These are phyloP conservation scores for Trichoderma citrinoviride DNA, from an alignment of 2,329 filamentous ascomycete genomes.

Conservation along the genomic window DNA sequence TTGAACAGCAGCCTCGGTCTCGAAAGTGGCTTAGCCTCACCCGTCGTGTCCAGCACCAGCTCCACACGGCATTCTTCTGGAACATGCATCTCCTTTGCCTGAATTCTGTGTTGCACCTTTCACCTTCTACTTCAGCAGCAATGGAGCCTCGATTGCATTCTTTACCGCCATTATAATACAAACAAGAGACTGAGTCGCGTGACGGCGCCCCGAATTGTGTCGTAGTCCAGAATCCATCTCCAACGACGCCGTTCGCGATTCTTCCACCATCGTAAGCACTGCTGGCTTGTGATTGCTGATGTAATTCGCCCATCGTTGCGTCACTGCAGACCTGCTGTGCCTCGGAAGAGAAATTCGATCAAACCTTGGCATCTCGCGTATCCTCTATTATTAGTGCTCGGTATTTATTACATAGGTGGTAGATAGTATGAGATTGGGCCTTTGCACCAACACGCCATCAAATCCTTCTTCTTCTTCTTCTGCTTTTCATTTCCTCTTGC, in stretches of 20 bases:
- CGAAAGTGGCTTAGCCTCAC: constrained; percentile 8
- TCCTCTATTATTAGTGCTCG: not conserved
- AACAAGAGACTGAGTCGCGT: constrained; percentile 13
- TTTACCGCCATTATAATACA: constrained; percentile 9
- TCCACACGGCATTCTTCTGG: not conserved
- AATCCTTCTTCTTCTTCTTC: not conserved
- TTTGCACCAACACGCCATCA: not conserved
- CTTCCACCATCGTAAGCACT: too few relatives aligned
- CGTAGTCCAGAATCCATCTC: not conserved
- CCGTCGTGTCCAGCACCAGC: constrained; percentile 4
- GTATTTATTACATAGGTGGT: too few relatives aligned
- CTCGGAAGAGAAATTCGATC: not conserved
- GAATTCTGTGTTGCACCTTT: not conserved
- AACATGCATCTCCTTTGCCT: not conserved
- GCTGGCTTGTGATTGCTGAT: constrained; percentile 17
- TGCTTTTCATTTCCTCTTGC: not conserved
- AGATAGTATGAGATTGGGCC: too few relatives aligned
- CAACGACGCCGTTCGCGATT: too few relatives aligned
- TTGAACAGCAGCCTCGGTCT: constrained; percentile 5
- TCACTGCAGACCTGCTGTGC: constrained; percentile 11
- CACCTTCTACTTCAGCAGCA: not conserved
- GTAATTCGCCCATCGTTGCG: constrained; percentile 13
- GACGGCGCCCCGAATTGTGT: constrained; percentile 10
- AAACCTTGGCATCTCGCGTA: not conserved
- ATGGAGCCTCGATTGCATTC: constrained; percentile 2